These are phyloP conservation scores for Penicillium canariense DNA, from an alignment of 495 filamentous ascomycete species.

Conservation along the genomic window DNA sequence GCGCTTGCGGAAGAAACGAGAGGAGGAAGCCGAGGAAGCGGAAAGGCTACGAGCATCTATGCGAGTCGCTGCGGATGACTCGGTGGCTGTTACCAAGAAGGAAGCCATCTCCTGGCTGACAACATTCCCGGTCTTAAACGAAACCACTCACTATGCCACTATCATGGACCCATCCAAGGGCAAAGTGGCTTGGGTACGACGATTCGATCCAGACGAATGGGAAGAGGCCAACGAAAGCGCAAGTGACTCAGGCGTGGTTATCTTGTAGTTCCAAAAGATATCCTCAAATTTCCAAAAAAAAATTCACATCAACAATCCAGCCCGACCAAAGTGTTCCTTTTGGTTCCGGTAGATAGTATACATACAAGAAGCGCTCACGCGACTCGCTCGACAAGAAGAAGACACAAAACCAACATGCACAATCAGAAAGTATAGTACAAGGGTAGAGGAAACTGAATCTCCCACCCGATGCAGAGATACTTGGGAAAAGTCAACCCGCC, in stretches of 20 bases:
- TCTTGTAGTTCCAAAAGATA: neutral
- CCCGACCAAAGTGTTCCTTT: neutral
- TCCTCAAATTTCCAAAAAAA: neutral
- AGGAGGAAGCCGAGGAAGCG: neutral
- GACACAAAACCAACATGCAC: neutral
- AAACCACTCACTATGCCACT: constrained; percentile 51
- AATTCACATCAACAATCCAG: neutral
- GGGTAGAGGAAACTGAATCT: neutral
- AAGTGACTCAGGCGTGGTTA: neutral
- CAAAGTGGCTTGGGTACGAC: constrained; percentile 40
- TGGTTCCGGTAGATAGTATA: constrained; percentile 1
- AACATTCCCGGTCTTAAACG: constrained; percentile 49
- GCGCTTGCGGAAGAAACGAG: constrained; percentile 9
- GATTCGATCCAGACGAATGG: constrained; percentile 22
- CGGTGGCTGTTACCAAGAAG: constrained; percentile 24
- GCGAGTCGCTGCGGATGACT: neutral
- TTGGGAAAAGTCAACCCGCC: constrained; percentile 1
- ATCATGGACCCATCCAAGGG: constrained; percentile 52
- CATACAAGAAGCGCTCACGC: constrained; percentile 2
- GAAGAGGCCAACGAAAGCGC: neutral
- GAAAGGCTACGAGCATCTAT: neutral
- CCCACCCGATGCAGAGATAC: neutral
- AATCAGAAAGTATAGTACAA: constrained; percentile 11
- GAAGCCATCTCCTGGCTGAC: constrained; percentile 44
- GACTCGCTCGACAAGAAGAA: neutral